Evolutionary conservation across 129 eudicot species (phyloP).

Genomic region (Flaveria sonorensis): DNA sequence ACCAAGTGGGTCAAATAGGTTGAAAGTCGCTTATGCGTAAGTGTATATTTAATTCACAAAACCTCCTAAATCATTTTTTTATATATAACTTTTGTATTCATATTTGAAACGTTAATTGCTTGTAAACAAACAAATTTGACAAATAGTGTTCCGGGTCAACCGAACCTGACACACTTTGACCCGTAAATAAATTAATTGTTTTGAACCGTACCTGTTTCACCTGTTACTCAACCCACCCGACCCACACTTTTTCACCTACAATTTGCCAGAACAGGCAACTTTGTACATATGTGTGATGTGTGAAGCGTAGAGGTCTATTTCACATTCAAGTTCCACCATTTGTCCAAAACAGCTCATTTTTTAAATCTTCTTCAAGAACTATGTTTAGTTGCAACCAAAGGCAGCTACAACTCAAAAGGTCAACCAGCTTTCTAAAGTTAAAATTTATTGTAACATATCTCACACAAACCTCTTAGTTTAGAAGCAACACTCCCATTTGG

Average conservation of each 20-base stretch:
- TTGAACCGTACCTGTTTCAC: neutral
- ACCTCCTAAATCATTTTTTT: neutral
- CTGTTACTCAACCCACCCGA: neutral
- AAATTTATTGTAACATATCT: neutral
- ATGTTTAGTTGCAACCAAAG: too few species aligned
- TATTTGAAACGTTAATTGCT: neutral
- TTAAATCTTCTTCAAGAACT: neutral
- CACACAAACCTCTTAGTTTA: constrained; percentile 66
- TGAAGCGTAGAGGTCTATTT: neutral
- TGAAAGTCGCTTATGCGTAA: neutral
- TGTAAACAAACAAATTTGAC: neutral
- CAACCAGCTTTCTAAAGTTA: neutral
- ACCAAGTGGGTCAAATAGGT: neutral
- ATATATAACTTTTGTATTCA: too few species aligned
- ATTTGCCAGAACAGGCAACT: neutral
- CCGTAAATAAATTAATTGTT: neutral
- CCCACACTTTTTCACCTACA: neutral
- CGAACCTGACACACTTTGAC: neutral
- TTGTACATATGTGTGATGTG: neutral
- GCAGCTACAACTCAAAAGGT: too few species aligned
- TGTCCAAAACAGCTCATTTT: neutral
- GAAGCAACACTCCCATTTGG: constrained; percentile 90
- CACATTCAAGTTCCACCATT: neutral
- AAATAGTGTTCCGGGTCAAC: neutral
- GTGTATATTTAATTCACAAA: neutral